phyloP scores from a whole-genome alignment of 805 yeast genomes.

The Metschnikowia dekortorum region DNA sequence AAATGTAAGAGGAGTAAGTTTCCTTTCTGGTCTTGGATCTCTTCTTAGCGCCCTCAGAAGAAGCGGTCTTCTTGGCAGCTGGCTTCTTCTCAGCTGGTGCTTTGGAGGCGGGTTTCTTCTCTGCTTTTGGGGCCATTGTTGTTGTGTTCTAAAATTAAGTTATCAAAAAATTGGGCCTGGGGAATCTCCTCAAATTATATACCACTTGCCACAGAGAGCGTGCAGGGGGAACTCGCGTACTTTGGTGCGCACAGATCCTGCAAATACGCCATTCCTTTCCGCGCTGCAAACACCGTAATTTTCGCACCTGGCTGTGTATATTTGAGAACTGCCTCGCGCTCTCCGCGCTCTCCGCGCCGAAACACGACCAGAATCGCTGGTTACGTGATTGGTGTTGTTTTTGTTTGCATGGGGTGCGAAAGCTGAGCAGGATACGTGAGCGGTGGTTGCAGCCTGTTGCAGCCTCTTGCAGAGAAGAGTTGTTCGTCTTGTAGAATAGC shows the following conservation, averaged over 20 bases:
- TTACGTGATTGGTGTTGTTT: neutral
- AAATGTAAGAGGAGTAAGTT: conserved; percentile 35
- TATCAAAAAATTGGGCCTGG: conserved; percentile 13
- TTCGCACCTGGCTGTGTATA: conserved; percentile 13
- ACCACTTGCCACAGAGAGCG: conserved; percentile 17
- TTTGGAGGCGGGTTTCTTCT: conserved; percentile 37
- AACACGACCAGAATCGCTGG: neutral
- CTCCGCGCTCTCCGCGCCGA: conserved; percentile 8
- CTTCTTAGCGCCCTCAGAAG: conserved; percentile 30
- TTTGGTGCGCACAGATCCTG: conserved; percentile 12
- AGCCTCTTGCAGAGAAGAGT: neutral
- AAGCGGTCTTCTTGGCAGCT: conserved; percentile 34
- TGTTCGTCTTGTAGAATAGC: neutral
- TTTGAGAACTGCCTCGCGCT: conserved; percentile 12
- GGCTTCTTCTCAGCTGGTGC: conserved; percentile 40
- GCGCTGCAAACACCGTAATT: conserved; percentile 7
- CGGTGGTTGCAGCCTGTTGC: neutral
- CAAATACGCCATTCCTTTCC: conserved; percentile 8
- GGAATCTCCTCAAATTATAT: conserved; percentile 18
- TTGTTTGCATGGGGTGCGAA: neutral
- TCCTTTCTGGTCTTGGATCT: conserved; percentile 37
- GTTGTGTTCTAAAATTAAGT: conserved; percentile 14
- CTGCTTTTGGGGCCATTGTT: conserved; percentile 36
- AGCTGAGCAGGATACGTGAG: neutral
- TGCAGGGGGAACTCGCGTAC: conserved; percentile 19